A percentile compares a stretch with the other conserved stretches of the same genome.
phyloP scores from a whole-genome alignment of 2,329 filamentous ascomycete genomes.

The Paecilomyces formosus region DNA sequence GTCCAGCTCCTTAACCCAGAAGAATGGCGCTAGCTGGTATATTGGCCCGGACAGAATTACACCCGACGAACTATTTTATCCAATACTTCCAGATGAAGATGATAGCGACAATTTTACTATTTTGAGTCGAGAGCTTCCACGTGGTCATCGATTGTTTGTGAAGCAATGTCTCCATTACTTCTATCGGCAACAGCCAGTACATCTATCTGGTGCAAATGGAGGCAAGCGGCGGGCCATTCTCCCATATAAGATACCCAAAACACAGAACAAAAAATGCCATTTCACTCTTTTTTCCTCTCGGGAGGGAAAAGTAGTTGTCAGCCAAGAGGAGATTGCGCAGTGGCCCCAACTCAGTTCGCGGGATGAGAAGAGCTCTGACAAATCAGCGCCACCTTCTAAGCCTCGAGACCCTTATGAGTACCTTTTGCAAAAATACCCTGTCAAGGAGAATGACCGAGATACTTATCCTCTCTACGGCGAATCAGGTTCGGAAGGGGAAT shows the following conservation, averaged over 20 bases:
- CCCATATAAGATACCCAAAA: conserved; percentile 16
- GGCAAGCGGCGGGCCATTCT: conserved; percentile 17
- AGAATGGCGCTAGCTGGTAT: conserved; percentile 20
- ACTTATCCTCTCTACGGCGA: conserved; percentile 49
- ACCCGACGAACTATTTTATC: conserved; percentile 38
- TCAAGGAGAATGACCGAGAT: conserved; percentile 33
- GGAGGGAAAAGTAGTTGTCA: conserved; percentile 15
- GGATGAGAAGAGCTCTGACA: neutral
- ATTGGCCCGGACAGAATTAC: conserved; percentile 30
- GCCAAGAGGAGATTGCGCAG: conserved; percentile 17
- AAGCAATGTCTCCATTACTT: conserved; percentile 21
- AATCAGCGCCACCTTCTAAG: neutral
- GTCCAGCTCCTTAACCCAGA: neutral
- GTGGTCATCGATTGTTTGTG: conserved; percentile 21
- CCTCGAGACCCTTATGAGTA: conserved; percentile 19
- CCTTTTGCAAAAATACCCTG: conserved; percentile 38
- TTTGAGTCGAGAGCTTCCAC: conserved; percentile 13
- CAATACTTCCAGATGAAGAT: conserved; percentile 18
- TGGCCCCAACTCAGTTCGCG: conserved; percentile 19
- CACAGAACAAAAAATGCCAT: conserved; percentile 8
- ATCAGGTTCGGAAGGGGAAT: conserved; percentile 45
- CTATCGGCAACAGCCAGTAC: conserved; percentile 16
- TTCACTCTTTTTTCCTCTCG: conserved; percentile 24
- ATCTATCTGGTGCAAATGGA: conserved; percentile 12
- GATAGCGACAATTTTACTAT: conserved; percentile 19